These are phyloP conservation scores for Picochlorum sp. DNA, from an alignment of 139 green algal genomes.

Conservation along the genomic window DNA sequence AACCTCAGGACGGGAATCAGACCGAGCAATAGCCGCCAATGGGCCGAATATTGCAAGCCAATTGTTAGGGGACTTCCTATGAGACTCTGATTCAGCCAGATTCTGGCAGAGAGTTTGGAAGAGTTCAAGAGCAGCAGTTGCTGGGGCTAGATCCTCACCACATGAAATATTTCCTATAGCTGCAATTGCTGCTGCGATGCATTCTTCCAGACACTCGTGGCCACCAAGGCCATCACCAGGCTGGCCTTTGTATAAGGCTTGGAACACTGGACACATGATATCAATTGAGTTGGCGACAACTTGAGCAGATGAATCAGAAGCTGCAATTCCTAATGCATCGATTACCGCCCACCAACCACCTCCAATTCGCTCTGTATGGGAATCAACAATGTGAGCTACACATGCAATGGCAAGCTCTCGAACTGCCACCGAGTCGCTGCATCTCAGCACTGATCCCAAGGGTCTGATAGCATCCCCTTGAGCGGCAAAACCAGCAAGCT, in stretches of 20 bases:
- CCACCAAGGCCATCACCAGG: neutral
- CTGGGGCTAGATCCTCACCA: neutral
- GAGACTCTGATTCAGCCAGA: constrained; percentile 1
- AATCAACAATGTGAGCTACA: constrained; percentile 74
- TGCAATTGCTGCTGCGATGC: constrained; percentile 7
- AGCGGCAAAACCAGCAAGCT: constrained; percentile 95
- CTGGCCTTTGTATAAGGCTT: constrained; percentile 33
- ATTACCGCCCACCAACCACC: constrained; percentile 89
- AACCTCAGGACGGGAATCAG: constrained; percentile 80
- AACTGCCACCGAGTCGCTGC: constrained; percentile 73
- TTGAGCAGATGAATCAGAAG: constrained; percentile 26
- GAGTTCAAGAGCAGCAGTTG: constrained; percentile 10
- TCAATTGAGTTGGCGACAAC: constrained; percentile 51
- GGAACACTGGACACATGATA: constrained; percentile 41
- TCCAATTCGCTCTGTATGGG: constrained; percentile 82
- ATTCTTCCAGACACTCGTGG: neutral
- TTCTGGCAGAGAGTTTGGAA: constrained; percentile 15
- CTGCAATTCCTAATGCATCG: constrained; percentile 14
- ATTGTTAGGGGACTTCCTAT: neutral
- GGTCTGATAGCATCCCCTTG: constrained; percentile 86
- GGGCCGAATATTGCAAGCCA: constrained; percentile 94
- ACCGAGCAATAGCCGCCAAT: constrained; percentile 81
- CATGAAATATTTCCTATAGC: neutral
- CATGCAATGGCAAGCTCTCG: constrained; percentile 92
- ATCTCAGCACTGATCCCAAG: constrained; percentile 92